Base-by-base conservation (phyloP, 352 stramenopile species). In the Globisporangium radiosum region DNA sequence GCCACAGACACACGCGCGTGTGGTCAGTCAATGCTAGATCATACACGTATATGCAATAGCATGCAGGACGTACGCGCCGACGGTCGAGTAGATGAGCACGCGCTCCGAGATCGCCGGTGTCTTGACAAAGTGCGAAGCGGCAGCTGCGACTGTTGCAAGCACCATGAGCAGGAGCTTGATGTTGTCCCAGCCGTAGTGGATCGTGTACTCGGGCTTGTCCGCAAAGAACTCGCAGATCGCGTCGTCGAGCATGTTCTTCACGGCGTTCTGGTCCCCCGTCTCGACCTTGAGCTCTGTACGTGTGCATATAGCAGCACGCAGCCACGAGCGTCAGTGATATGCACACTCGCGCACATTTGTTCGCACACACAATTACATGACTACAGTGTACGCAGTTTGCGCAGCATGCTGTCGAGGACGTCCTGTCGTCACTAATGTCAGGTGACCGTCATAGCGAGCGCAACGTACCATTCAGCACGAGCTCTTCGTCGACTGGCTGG, bases 201-300 rank as follows among this genome's bases (percentile, higher is more conserved):
- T 68, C 50, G 69, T 63, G 49, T 78, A 88, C 4, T 78, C 64
- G 37, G 72, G 52, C 52, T 79, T 85, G 19, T 71, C 69, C 59
- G 90, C 62, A 56, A 91, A 89, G 57, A 84, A 79, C 66, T 92
- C 85, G 54, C 75, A 62, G 53, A 95, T 76, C 15, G 76, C 79
- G 60, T 95, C 85, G 63, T 95, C 85, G 56, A 95, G 68, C 44
- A 95, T 72, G 62, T 93, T 93, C 68, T 92, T 92, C 39, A 95
- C 83, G 14, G 83, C 85, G 47, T 90, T 89, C 59, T 93, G 84
- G 70, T 95, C 85, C 8, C 81, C 83, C 43, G 79, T 88, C 65
- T 95, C 84, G 47, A 93, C 64, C 52, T 78, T 72, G 45, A 76
- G 52, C 56, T 83, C 69, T 92, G 68, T 9, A 74, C 52, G 49